These are phyloP conservation scores for Pichia pseudocactophila DNA, from an alignment of 805 yeast genomes.

Conservation along the genomic window DNA sequence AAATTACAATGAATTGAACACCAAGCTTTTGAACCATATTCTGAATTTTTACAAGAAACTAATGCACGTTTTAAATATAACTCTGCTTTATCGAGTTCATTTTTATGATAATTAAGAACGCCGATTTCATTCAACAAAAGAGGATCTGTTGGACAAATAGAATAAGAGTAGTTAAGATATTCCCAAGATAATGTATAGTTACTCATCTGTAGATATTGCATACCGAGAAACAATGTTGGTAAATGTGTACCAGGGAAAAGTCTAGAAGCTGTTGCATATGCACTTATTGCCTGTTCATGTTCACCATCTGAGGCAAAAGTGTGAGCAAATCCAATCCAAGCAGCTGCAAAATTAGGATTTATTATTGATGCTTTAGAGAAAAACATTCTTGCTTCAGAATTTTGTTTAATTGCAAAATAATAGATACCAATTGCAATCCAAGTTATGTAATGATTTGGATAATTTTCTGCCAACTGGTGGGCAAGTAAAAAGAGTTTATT, in stretches of 20 bases:
- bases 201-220: constrained; percentile 90
- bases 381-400: constrained; percentile 75
- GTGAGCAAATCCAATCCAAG: constrained; percentile 98
- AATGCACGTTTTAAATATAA: constrained; percentile 61
- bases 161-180: constrained; percentile 65
- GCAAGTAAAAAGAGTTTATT: constrained; percentile 74
- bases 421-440: constrained; percentile 93
- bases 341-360: constrained; percentile 85
- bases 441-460: constrained; percentile 73
- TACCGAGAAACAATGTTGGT: constrained; percentile 84
- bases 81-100: constrained; percentile 62
- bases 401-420: constrained; percentile 64
- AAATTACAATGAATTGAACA: constrained; percentile 76
- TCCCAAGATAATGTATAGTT: constrained; percentile 79
- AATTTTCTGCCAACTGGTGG: constrained; percentile 76
- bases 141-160: constrained; percentile 80
- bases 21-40: constrained; percentile 78
- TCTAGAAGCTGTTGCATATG: constrained; percentile 91
- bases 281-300: constrained; percentile 96
- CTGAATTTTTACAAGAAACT: constrained; percentile 54
- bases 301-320: constrained; percentile 98
- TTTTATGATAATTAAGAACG: constrained; percentile 76
- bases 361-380: constrained; percentile 84
- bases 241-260: constrained; percentile 85
- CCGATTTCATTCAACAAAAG: constrained; percentile 85